phyloP scores from a whole-genome alignment of 345 rosid genomes.

The Brassica napus region Da-Ae NC_063452.1:11490501-11491000 shows the following conservation, averaged over 20 bases:
- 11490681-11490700: constrained; percentile 96
- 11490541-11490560: constrained; percentile 74
- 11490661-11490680: constrained; percentile 99
- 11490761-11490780: constrained; percentile 97
- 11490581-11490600: constrained; percentile 84
- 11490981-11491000: constrained; percentile 98
- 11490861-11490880: constrained; percentile 84
- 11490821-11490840: constrained; percentile 98
- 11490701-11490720: constrained; percentile 87
- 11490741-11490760: constrained; percentile 92
- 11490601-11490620: constrained; percentile 48
- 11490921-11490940: constrained; percentile 95
- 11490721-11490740: constrained; percentile 99
- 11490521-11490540: constrained; percentile 82
- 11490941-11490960: constrained; percentile 81
- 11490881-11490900: constrained; percentile 99
- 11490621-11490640: constrained; percentile 80
- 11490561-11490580: constrained; percentile 91
- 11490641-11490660: constrained; percentile 96
- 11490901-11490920: constrained; percentile 95
- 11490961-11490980: constrained; percentile 98
- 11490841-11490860: constrained; percentile 82
- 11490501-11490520: constrained; percentile 71
- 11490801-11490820: constrained; percentile 98
- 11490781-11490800: constrained; percentile 85